Evolutionary conservation across 306 rosid species (phyloP).

Genomic region (Sechiopsis laciniata): DNA sequence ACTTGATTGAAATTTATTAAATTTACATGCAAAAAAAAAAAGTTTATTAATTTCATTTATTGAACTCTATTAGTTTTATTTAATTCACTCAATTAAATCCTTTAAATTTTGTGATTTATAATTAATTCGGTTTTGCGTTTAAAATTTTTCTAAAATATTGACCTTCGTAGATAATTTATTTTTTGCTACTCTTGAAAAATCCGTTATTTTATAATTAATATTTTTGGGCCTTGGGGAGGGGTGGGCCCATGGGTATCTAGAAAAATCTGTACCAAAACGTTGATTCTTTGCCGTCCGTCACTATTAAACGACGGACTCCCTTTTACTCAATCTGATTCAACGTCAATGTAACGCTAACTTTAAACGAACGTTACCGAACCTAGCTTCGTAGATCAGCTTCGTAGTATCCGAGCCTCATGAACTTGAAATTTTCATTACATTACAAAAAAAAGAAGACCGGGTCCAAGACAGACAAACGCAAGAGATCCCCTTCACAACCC

Average conservation of each 20-base stretch:
- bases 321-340: background rate
- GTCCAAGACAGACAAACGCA: background rate
- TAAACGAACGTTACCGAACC: background rate
- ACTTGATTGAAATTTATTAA: no score
- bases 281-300: slow-evolving; percentile 23
- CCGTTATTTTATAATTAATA: no score
- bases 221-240: background rate
- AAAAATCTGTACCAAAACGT: slow-evolving; percentile 15
- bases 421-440: background rate
- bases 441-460: background rate
- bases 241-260: slow-evolving; percentile 13
- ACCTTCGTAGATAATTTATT: no score
- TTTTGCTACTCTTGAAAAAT: no score
- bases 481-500: slow-evolving; percentile 7
- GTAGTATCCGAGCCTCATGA: background rate
- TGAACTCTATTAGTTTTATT: no score
- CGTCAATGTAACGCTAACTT: background rate
- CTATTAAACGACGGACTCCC: background rate
- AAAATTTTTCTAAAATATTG: no score
- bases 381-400: background rate
- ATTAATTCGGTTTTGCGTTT: no score
- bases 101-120: no score
- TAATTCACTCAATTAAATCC: no score
- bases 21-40: no score
- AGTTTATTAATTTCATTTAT: no score